Evolutionary conservation across 139 green algal species (phyloP).

Genomic region (Edaphochlamys debaryana): DNA sequence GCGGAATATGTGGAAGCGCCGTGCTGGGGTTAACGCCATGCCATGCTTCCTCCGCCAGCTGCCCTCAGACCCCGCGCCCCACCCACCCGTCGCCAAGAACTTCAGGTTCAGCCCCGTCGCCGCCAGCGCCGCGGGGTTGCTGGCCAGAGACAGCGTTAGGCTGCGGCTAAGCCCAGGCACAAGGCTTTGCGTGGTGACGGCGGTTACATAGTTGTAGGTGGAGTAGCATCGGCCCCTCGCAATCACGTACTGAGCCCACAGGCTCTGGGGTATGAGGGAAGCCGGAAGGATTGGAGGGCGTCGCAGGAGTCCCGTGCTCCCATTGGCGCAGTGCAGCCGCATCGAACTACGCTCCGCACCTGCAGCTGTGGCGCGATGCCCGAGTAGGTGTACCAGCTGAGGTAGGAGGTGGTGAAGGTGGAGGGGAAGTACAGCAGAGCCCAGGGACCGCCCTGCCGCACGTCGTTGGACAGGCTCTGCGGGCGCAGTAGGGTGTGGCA

Average conservation of each 20-base stretch:
- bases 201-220: not conserved
- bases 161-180: not conserved
- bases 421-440: slow-evolving; percentile 24
- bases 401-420: slow-evolving; percentile 17
- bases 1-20: not conserved
- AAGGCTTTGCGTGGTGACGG: not conserved
- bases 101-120: too few species aligned
- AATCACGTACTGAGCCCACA: not conserved
- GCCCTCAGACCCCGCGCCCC: not conserved
- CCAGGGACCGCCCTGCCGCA: slow-evolving; percentile 24
- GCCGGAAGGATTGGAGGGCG: too few species aligned
- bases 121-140: too few species aligned
- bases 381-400: not conserved
- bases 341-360: too few species aligned
- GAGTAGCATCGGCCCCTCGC: slow-evolving; percentile 27
- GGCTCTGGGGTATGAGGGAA: too few species aligned
- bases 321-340: too few species aligned
- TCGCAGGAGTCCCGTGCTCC: too few species aligned
- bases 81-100: slow-evolving; percentile 27
- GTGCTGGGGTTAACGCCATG: not conserved
- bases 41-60: too few species aligned
- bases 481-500: too few species aligned
- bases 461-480: not conserved
- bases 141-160: not conserved
- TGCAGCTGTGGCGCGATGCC: not conserved